A percentile compares a stretch with the other conserved stretches of the same genome.
These are phyloP conservation scores for Eucalyptus regnans DNA, from an alignment of 345 rosid genomes.

Conservation along the genomic window DNA sequence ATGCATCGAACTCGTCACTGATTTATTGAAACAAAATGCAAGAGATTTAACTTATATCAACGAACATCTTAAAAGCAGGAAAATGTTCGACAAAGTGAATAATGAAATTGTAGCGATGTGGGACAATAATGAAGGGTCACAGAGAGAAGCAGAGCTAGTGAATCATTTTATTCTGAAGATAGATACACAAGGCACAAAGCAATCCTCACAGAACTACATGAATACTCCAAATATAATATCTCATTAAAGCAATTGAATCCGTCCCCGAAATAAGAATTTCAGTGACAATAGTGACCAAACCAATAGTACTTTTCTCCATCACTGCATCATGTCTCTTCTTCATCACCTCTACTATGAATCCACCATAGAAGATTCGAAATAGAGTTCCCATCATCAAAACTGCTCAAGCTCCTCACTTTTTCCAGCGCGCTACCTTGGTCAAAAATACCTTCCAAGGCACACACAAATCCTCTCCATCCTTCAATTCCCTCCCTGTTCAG, in stretches of 20 bases:
- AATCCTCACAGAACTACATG: too few species aligned
- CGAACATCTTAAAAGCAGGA: background rate
- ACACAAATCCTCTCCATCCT: background rate
- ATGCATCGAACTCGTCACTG: background rate
- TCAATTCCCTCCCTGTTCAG: background rate
- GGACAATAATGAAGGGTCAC: background rate
- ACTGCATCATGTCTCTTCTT: fast-evolving
- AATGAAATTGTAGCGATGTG: background rate
- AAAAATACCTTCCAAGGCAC: background rate
- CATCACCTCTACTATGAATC: background rate
- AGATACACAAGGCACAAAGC: background rate
- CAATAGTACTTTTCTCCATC: background rate
- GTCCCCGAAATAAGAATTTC: background rate
- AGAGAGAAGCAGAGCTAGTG: background rate
- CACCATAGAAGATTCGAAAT: background rate
- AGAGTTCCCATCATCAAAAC: background rate
- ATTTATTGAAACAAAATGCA: background rate
- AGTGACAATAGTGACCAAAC: constrained; percentile 58
- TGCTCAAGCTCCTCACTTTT: constrained; percentile 17
- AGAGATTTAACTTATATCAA: background rate
- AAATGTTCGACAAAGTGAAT: background rate
- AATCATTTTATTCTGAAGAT: background rate
- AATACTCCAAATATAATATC: too few species aligned
- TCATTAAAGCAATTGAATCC: background rate
- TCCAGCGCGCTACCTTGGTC: background rate